phyloP scores from a whole-genome alignment of 768 basidiomycete genomes.

The Pluteus cervinus region DNA sequence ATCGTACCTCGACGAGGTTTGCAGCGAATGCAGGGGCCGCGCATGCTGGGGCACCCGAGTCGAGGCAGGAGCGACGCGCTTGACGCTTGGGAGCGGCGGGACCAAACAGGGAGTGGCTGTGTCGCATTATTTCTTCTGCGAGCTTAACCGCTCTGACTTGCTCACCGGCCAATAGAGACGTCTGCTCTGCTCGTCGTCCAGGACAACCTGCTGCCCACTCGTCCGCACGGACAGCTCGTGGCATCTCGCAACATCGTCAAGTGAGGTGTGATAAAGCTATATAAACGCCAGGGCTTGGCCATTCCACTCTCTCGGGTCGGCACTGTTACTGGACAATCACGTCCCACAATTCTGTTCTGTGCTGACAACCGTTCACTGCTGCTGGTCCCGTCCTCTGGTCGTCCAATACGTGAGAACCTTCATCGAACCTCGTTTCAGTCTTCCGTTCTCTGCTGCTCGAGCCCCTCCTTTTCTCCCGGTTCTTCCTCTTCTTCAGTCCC shows the following conservation, averaged over 20 bases:
- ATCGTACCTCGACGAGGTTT: too few species aligned
- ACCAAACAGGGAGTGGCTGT: constrained; percentile 1
- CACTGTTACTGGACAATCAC: constrained; percentile 17
- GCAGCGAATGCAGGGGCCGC: too few species aligned
- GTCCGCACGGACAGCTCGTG: too few species aligned
- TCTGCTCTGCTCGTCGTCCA: not conserved
- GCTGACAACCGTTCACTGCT: not conserved
- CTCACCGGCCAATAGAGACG: not conserved
- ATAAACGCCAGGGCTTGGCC: too few species aligned
- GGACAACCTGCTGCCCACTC: too few species aligned
- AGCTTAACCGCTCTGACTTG: too few species aligned
- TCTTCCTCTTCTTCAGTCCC: not conserved
- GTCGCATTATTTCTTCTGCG: not conserved
- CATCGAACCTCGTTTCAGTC: constrained; percentile 11
- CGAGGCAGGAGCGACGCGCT: constrained; percentile 1
- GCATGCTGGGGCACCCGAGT: too few species aligned
- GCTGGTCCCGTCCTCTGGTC: not conserved
- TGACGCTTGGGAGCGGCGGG: not conserved
- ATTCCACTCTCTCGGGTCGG: constrained; percentile 38
- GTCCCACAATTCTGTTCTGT: constrained; percentile 9
- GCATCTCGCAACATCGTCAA: too few species aligned
- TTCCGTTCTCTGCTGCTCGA: constrained; percentile 8
- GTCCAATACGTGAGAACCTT: constrained; percentile 13
- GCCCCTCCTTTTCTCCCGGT: constrained; percentile 1
- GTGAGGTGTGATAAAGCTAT: too few species aligned